Evolutionary conservation across 1,284 basidiomycete genomes (phyloP), one percentile per base, ranked within the genome.

Genomic region (Cutaneotrichosporon mucoides): DNA sequence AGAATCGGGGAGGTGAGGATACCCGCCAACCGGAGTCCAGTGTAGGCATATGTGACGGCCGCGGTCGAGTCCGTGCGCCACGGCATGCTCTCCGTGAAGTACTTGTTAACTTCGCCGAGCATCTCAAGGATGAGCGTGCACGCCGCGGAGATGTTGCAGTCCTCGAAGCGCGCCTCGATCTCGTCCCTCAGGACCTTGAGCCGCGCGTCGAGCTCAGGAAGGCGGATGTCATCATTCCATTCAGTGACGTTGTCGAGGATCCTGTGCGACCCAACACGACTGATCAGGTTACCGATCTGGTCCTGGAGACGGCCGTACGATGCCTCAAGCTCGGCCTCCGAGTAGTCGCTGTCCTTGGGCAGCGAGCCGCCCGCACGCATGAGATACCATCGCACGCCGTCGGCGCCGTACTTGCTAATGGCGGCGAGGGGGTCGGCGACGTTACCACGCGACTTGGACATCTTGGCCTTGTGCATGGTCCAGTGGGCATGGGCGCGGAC

Each of bases 371-470:
- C 92, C 4, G 87, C 81, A 16, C 88, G 82, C 69, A 89, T 87
- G 24, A 96, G 82, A 73, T 92, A 96, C 79, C 85, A 94, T 40
- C 93, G 80, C 7, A 86, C 81, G 9, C 86, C 80, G 68, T 95
- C 93, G 3, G 85, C 81, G 24, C 87, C 88, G 69, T 83, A 86
- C 53, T 82, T 76, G 11, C 85, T 79, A 72, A 96, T 88, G 0
- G 86, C 86, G 48, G 83, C 79, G 52, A 94, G 82, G 0, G 93
- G 93, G 72, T 95, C 87, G 0, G 86, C 90, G 16, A 94, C 91
- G 70, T 96, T 97, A 2, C 93, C 93, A 0, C 87, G 73, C 0
- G 87, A 89, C 73, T 96, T 96, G 11, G 88, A 90, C 93, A 96
- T 97, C 75, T 97, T 96, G 63, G 85, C 83, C 58, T 86, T 84